Base-by-base conservation (phyloP, 192 early-diverging fungal genomes). In the Linnemannia exigua region DNA sequence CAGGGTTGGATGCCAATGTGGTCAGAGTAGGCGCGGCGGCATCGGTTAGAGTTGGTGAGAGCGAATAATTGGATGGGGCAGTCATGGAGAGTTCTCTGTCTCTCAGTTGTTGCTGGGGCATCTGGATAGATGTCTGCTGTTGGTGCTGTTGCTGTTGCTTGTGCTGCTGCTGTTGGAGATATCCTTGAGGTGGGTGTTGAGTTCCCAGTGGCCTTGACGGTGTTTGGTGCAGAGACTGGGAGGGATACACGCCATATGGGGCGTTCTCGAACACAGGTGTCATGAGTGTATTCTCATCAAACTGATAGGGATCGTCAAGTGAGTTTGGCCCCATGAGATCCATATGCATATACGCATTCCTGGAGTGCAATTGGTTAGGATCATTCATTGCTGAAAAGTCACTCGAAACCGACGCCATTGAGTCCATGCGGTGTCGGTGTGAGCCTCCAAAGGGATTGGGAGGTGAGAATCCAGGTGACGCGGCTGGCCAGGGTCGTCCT, bases 281-380 rank as follows among this genome's bases (percentile, higher is more conserved):
- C 74, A 74, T 73, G 20, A 73, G 20, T 25, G 63, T 75, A 69
- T 54, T 77, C 48, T 83, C 81, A 14, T 83, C 81, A 74, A 72
- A 85, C 79, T 81, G 81, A 79, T 89, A 80, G 75, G 88, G 78
- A 73, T 88, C 48, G 73, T 81, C 80, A 58, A 81, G 41, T 1
- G 67, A 25, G 41, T 47, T 37, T 17, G 72, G 16, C 2, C 50
- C 25, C 74, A 81, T 71, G 38, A n/a, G 19, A 71, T 83, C 81
- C 71, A 83, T 77, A 35, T 74, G 74, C 50, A 68, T 70, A 25
- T 74, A 75, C 2, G 52, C 17, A 12, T 70, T 76, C 25, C 72
- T 46, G 31, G 63, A 22, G 36, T 79, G 69, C n/a, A 61, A 37
- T 58, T 79, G 58, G 8, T 16, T 58, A 37, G 35, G 33, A 6